Conservation (phyloP, 371 early-diverging fungal species). For the Mucor irregularis region DNA sequence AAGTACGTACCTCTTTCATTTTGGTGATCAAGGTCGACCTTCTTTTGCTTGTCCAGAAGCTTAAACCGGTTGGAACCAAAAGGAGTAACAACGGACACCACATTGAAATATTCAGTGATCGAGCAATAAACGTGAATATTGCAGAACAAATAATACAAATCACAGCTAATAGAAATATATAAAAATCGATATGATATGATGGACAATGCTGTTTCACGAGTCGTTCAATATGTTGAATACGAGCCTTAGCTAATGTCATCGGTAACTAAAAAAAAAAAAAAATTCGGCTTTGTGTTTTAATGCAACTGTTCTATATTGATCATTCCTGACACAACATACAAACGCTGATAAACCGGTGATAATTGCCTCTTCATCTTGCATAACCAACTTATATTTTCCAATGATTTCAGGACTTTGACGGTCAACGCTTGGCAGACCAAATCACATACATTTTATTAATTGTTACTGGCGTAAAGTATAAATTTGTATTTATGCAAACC, state of each 20-base stretch:
- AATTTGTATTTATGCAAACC: not conserved
- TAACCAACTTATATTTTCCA: too few relatives aligned
- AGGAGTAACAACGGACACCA: conserved; percentile 47
- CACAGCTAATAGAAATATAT: conserved; percentile 36
- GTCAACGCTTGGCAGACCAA: conserved; percentile 19
- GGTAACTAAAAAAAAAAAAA: conserved; percentile 28
- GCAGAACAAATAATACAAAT: conserved; percentile 41
- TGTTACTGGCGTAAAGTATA: conserved; percentile 16
- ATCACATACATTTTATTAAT: conserved; percentile 10
- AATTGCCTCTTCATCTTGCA: too few relatives aligned
- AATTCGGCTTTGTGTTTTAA: not conserved
- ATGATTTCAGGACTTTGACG: conserved; percentile 36
- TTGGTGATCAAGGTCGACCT: conserved; percentile 24
- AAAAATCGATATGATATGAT: conserved; percentile 39
- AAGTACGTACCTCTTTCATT: conserved; percentile 30
- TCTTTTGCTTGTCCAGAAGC: conserved; percentile 44
- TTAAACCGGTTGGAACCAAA: conserved; percentile 38
- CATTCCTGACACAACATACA: too few relatives aligned
- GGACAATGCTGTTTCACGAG: conserved; percentile 34
- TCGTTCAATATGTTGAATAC: conserved; percentile 22
- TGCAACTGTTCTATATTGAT: too few relatives aligned
- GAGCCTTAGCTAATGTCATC: conserved; percentile 17
- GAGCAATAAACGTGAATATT: conserved; percentile 40
- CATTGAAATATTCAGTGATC: conserved; percentile 44
- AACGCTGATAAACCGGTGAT: too few relatives aligned